Percentiles rank a stretch among this genome's conserved stretches.
Conservation (phyloP, 768 basidiomycete species). For the Nidula microcarpa region DNA sequence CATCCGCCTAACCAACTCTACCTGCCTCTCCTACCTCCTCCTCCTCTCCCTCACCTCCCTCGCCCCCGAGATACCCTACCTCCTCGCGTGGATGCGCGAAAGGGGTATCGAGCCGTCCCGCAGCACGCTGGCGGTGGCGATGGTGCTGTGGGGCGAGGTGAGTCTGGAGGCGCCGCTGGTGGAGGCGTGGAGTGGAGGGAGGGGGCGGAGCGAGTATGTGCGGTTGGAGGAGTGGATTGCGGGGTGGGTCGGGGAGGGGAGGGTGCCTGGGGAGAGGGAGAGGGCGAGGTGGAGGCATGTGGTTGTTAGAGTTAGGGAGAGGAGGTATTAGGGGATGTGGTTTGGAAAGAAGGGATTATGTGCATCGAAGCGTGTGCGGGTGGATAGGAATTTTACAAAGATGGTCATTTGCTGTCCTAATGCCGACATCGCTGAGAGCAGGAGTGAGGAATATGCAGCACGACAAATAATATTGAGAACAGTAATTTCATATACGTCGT, state of each 20-base stretch:
- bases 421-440: too few species aligned
- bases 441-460: too few species aligned
- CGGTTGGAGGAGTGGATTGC: conserved; percentile 52
- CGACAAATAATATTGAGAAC: too few species aligned
- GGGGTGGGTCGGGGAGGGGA: conserved; percentile 51
- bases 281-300: conserved; percentile 28
- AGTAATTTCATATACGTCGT: too few species aligned
- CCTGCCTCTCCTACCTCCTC: conserved; percentile 57
- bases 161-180: conserved; percentile 58
- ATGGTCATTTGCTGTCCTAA: too few species aligned
- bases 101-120: conserved; percentile 49
- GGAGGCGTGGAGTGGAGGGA: conserved; percentile 36
- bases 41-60: conserved; percentile 51
- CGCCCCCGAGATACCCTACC: conserved; percentile 59
- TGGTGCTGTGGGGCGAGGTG: conserved; percentile 74
- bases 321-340: conserved; percentile 2
- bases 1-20: conserved; percentile 42
- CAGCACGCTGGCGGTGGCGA: conserved; percentile 53
- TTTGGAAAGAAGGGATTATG: too few species aligned
- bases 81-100: conserved; percentile 72
- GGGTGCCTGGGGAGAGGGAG: conserved; percentile 35
- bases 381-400: too few species aligned
- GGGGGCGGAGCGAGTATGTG: conserved; percentile 36
- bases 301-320: conserved; percentile 27
- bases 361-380: too few species aligned